Evolutionary conservation across 1,284 basidiomycete genomes (phyloP), one percentile per base, ranked within the genome.

Genomic region (Tremellales sp.): DNA sequence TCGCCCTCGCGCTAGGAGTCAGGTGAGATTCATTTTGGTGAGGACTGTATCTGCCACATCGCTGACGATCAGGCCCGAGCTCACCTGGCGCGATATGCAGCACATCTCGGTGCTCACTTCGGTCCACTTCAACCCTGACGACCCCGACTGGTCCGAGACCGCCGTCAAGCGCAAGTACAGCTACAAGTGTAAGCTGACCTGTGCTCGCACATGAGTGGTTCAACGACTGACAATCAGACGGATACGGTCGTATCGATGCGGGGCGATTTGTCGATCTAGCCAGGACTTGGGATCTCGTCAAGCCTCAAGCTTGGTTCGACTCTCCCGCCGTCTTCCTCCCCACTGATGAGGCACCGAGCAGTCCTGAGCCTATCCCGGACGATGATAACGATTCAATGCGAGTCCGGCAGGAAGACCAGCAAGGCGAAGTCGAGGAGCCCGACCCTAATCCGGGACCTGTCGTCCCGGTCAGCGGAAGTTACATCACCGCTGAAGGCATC

Each of bases 51-150:
- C n/a, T n/a, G n/a, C n/a, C n/a, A n/a, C 42, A 2, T 12, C 25
- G 45, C 48, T 46, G 25, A 56, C 31, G 15, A 33, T 40, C 19
- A 43, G 87, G 25, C 91, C 92, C 15, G 93, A 98, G 43, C 81
- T 99, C 24, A 87, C 87, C 24, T 99, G 96, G 96, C 84, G 96
- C 51, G 96, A 99, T 68, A 80, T 97, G 35, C 96, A 99, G 70
- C 84, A 98, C 66, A 79, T 99, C 33, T 86, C 86, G 49, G 84
- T 98, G 29, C 78, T 81, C 52, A 87, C 84, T 2, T 88, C 89
- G 1, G 80, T 83, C 17, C 79, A 81, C 62, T 82, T 97, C 73
- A 97, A 94, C 69, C 79, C 82, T 0, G 83, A 89, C 4, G 96
- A 99, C 67, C 87, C 89, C 0, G 93, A 97, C 71, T 99, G 96